Conservation (phyloP, 306 rosid genomes). For the Canavalia ensiformis region DNA sequence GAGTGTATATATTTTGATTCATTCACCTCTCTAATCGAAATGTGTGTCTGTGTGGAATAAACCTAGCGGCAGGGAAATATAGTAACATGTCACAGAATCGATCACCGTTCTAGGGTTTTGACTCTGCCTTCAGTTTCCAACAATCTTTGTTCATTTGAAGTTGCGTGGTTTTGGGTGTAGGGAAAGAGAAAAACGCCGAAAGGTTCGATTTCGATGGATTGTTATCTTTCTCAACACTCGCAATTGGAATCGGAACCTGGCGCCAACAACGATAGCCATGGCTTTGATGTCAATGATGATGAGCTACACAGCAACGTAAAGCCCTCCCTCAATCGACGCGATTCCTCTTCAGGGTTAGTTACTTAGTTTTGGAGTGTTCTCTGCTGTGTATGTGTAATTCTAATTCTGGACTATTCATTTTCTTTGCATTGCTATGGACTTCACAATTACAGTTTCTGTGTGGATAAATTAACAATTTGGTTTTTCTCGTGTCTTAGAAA, state of each 20-base stretch:
- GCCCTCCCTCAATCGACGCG: slow-evolving; percentile 53
- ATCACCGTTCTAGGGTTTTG: slow-evolving; percentile 5
- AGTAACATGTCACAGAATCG: no score
- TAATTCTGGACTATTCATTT: background rate
- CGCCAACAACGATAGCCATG: background rate
- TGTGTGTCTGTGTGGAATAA: no score
- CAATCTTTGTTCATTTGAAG: background rate
- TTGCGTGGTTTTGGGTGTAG: background rate
- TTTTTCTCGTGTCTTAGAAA: slow-evolving; percentile 58
- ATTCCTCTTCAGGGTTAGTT: slow-evolving; percentile 65
- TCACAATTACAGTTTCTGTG: background rate
- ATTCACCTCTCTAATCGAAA: no score
- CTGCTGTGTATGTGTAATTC: background rate
- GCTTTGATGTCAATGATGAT: background rate
- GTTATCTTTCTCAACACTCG: slow-evolving; percentile 36
- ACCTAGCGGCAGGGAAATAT: no score
- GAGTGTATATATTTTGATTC: no score
- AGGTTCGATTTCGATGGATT: slow-evolving; percentile 51
- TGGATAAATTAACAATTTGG: slow-evolving; percentile 20
- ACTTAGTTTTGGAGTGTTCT: background rate
- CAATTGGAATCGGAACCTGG: slow-evolving; percentile 41
- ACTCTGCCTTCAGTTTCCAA: background rate
- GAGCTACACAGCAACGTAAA: slow-evolving; percentile 27
- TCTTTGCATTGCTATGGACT: background rate
- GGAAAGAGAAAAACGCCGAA: background rate